Evolutionary conservation across 148 eudicot species (phyloP).

Genomic region (Cornus controversa): DNA sequence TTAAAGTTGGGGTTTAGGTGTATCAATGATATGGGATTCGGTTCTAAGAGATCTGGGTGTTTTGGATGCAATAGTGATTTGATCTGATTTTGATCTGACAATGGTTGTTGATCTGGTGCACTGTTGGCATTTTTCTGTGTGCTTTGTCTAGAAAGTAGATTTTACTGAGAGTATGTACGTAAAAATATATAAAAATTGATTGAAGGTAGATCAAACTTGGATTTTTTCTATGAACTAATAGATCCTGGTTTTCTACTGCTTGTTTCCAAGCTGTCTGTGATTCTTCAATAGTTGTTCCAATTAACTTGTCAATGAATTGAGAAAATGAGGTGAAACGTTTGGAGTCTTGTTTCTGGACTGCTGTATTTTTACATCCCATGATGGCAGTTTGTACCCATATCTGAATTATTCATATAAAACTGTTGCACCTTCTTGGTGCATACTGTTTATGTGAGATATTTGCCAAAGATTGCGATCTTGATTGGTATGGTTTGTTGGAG

Average conservation of each 20-base stretch:
- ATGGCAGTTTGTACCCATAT: neutral
- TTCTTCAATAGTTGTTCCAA: neutral
- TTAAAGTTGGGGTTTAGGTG: neutral
- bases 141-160: neutral
- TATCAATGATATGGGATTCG: neutral
- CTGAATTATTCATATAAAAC: too few relatives aligned
- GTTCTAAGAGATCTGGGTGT: neutral
- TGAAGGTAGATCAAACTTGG: neutral
- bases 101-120: neutral
- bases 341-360: neutral
- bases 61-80: constrained; percentile 14
- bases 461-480: neutral
- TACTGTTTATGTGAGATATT: neutral
- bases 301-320: neutral
- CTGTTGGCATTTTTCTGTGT: neutral
- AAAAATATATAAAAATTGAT: neutral
- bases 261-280: neutral
- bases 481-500: neutral
- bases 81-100: neutral
- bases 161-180: neutral
- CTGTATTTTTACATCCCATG: neutral
- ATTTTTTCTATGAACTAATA: neutral
- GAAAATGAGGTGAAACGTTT: neutral
- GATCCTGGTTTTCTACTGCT: neutral
- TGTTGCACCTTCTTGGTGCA: too few relatives aligned